A percentile compares a stretch with the other conserved stretches of the same genome.
phyloP scores from a whole-genome alignment of 1,284 basidiomycete species.

The Ustilago shanxiensis region DNA sequence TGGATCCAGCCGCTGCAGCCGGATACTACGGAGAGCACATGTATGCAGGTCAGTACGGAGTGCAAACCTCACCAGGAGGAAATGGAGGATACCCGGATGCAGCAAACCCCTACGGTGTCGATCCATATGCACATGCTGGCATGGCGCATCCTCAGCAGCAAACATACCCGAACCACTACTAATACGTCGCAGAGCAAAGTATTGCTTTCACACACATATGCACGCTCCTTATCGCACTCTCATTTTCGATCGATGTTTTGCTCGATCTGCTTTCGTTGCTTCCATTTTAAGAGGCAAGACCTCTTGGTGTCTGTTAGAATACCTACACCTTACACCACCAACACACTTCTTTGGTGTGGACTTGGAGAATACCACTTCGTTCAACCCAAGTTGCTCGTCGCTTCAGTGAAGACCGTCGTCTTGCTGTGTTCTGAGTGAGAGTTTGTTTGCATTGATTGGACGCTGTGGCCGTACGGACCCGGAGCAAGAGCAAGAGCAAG shows the following conservation, averaged over 20 bases:
- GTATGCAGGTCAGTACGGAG: constrained; percentile 31
- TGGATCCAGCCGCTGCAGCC: constrained; percentile 26
- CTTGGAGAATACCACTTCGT: constrained; percentile 2
- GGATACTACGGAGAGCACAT: constrained; percentile 34
- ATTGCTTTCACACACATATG: neutral
- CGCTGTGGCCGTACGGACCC: too few species aligned
- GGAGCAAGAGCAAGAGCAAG: too few species aligned
- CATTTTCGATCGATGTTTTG: neutral
- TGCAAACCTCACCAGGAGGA: constrained; percentile 14
- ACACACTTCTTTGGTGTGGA: neutral
- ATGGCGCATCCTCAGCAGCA: constrained; percentile 29
- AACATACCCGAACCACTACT: constrained; percentile 30
- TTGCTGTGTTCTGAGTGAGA: neutral
- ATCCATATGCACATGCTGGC: constrained; percentile 37
- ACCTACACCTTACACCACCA: neutral
- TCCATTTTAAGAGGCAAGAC: neutral
- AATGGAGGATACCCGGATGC: constrained; percentile 6
- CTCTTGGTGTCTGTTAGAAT: constrained; percentile 3
- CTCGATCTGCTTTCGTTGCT: constrained; percentile 4
- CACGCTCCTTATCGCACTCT: constrained; percentile 2
- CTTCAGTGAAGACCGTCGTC: neutral
- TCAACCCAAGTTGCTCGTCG: neutral
- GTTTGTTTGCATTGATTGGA: neutral
- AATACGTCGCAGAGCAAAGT: constrained; percentile 8
- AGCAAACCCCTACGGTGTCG: constrained; percentile 21